Percentiles rank a stretch among this genome's conserved stretches.
These are phyloP conservation scores for Moesziomyces sp. DNA, from an alignment of 1,284 basidiomycete genomes.

Conservation along the genomic window DNA sequence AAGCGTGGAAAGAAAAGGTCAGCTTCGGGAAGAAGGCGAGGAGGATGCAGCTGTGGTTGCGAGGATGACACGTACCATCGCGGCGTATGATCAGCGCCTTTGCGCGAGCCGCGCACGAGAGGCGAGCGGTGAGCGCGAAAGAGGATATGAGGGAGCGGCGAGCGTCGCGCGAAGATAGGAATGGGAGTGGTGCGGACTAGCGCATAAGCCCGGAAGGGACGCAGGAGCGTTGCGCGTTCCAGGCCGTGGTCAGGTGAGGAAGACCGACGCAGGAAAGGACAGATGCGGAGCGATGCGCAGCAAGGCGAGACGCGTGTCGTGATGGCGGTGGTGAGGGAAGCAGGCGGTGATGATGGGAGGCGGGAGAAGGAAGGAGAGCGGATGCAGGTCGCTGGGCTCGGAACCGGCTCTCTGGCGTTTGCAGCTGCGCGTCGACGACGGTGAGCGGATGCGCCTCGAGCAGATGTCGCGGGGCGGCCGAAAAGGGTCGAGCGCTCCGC, in stretches of 20 bases:
- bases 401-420: background rate
- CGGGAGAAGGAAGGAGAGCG: background rate
- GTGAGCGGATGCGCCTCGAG: background rate
- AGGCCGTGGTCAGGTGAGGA: background rate
- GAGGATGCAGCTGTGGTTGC: background rate
- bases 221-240: background rate
- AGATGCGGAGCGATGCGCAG: background rate
- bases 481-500: background rate
- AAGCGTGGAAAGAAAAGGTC: background rate
- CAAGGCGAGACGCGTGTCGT: background rate
- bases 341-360: background rate
- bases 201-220: background rate
- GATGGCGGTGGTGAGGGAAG: background rate
- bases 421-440: background rate
- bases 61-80: background rate
- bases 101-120: background rate
- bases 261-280: background rate
- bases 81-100: background rate
- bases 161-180: background rate
- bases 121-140: background rate
- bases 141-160: background rate
- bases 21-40: background rate
- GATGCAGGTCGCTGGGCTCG: background rate
- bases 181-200: background rate
- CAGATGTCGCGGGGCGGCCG: background rate